Conservation (phyloP, 23 red algal genomes). For the Gracilaria domingensis region DNA sequence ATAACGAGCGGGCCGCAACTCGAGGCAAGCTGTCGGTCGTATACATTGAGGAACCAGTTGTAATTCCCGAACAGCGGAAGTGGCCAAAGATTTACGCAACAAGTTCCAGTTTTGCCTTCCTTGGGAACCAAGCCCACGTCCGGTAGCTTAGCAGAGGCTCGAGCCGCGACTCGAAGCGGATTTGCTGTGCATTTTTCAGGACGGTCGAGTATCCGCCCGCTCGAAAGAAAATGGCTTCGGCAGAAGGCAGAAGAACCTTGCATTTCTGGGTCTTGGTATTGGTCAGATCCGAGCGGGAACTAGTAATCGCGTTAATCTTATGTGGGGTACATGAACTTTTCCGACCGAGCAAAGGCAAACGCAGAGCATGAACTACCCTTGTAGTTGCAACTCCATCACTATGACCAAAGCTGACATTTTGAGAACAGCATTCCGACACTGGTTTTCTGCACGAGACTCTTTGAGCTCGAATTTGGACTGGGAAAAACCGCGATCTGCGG, state of each 20-base stretch:
- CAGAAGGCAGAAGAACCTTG: neutral
- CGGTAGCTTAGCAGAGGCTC: slow-evolving; percentile 24
- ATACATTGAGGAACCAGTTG: slow-evolving; percentile 65
- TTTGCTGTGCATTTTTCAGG: neutral
- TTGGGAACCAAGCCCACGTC: slow-evolving; percentile 49
- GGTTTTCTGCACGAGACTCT: neutral
- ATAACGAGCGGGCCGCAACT: slow-evolving; percentile 27
- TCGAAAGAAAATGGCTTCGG: neutral
- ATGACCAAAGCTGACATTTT: neutral
- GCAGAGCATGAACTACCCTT: neutral
- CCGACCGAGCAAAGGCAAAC: neutral
- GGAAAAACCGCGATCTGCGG: neutral
- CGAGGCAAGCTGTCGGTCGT: slow-evolving; percentile 39
- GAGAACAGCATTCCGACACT: neutral
- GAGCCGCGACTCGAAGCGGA: neutral
- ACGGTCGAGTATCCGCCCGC: neutral
- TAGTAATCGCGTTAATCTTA: neutral
- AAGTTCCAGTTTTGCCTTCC: slow-evolving; percentile 55
- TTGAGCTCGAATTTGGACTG: neutral
- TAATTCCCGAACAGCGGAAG: slow-evolving; percentile 56
- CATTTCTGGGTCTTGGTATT: neutral
- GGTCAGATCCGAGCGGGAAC: neutral
- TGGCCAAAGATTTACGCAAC: slow-evolving; percentile 65
- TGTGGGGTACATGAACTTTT: neutral
- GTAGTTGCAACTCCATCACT: neutral